These are phyloP conservation scores for Coleophoma cylindrospora DNA, from an alignment of 2,329 filamentous ascomycete genomes.

Conservation along the genomic window DNA sequence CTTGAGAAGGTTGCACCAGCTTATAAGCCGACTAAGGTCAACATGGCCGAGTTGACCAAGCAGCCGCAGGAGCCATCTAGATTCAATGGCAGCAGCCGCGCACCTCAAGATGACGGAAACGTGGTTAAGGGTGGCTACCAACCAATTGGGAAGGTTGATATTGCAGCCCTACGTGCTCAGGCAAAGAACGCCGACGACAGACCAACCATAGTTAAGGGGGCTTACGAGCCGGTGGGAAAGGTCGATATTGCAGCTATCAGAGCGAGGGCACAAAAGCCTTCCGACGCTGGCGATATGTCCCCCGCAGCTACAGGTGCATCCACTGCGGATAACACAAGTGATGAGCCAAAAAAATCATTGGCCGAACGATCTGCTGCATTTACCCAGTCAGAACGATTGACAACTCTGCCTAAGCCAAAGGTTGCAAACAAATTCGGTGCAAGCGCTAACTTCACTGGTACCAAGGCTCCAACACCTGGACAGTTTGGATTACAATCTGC, in stretches of 20 bases:
- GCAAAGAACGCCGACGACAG: conserved; percentile 65
- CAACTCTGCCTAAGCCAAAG: conserved; percentile 88
- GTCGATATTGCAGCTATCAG: conserved; percentile 95
- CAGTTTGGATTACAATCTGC: conserved; percentile 60
- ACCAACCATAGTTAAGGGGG: conserved; percentile 80
- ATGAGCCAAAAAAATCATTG: conserved; percentile 55
- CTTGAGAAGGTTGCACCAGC: conserved; percentile 89
- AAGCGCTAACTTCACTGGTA: conserved; percentile 72
- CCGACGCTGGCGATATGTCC: conserved; percentile 31
- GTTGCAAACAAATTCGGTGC: conserved; percentile 81
- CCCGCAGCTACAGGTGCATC: conserved; percentile 36
- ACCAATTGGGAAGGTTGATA: conserved; percentile 95
- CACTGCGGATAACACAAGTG: conserved; percentile 30
- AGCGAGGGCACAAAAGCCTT: conserved; percentile 69
- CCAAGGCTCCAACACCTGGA: conserved; percentile 79
- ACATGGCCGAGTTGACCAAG: conserved; percentile 78
- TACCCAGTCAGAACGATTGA: conserved; percentile 71
- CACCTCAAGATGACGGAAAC: conserved; percentile 45
- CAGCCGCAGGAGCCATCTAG: conserved; percentile 65
- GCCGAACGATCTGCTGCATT: conserved; percentile 76
- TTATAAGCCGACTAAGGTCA: conserved; percentile 93
- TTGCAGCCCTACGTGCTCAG: conserved; percentile 78
- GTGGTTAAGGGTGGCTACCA: conserved; percentile 86
- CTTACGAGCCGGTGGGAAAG: conserved; percentile 93
- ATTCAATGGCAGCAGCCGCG: conserved; percentile 41